Evolutionary conservation across 2,329 filamentous ascomycete species (phyloP).

Genomic region (Colletotrichum limetticola): DNA sequence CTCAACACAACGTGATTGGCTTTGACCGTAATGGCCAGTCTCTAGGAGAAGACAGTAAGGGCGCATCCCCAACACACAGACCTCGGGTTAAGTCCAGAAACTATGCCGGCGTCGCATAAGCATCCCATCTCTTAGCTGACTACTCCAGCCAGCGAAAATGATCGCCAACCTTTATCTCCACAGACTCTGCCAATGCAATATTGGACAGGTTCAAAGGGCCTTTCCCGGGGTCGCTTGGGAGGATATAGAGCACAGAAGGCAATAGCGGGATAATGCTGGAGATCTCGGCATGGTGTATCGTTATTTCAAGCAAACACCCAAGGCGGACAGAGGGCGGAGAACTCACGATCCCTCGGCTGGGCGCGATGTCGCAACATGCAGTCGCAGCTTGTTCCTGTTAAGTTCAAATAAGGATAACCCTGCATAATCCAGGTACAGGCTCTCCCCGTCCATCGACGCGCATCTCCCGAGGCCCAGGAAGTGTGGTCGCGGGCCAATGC

Average conservation of each 20-base stretch:
- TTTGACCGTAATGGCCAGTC: neutral
- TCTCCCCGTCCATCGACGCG: constrained; percentile 6
- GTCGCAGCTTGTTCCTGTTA: neutral
- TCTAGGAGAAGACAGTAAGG: neutral
- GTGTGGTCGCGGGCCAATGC: constrained; percentile 27
- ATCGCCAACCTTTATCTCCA: constrained; percentile 6
- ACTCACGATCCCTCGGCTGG: neutral
- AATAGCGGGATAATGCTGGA: neutral
- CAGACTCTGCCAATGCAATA: neutral
- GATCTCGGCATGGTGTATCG: neutral
- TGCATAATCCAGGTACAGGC: constrained; percentile 21
- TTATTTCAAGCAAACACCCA: neutral
- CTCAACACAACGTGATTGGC: neutral
- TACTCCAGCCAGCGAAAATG: neutral
- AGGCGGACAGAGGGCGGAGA: neutral
- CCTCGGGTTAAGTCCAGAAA: constrained; percentile 26
- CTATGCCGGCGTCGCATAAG: constrained; percentile 33
- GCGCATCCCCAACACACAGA: constrained; percentile 25
- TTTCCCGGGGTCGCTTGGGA: too few relatives aligned
- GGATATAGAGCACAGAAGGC: neutral
- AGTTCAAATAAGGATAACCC: constrained; percentile 1
- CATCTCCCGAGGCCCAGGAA: constrained; percentile 12
- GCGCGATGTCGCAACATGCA: neutral
- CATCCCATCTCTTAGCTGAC: constrained; percentile 24
- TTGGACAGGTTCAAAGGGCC: neutral